phyloP scores from a whole-genome alignment of 2,329 filamentous ascomycete genomes.

The Claviceps spartinae region DNA sequence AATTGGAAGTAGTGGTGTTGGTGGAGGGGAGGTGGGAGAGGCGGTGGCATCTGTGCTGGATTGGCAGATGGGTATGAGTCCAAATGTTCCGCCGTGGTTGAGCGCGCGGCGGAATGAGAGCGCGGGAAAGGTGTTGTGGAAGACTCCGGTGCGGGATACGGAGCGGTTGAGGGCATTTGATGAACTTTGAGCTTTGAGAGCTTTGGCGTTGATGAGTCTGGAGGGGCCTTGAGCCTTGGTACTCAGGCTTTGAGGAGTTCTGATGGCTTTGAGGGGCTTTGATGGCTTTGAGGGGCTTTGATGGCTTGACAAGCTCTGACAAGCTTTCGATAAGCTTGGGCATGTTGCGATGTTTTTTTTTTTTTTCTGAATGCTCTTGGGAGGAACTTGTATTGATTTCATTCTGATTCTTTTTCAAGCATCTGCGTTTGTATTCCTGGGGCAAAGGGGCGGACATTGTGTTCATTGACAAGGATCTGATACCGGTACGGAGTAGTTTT shows the following conservation, averaged over 20 bases:
- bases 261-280: no score
- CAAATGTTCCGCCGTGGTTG: conserved; percentile 6
- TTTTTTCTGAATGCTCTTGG: not conserved
- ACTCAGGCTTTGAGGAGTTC: no score
- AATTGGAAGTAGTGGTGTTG: not conserved
- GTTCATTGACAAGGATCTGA: no score
- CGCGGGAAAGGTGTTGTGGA: conserved; percentile 12
- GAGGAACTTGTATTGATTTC: not conserved
- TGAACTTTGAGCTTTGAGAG: conserved; percentile 33
- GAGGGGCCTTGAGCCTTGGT: no score
- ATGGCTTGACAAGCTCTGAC: no score
- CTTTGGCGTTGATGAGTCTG: no score
- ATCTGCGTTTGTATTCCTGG: not conserved
- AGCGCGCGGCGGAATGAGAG: conserved; percentile 9
- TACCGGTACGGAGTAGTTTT: not conserved
- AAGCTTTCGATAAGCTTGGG: no score
- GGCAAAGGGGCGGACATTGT: no score
- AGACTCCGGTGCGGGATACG: conserved; percentile 15
- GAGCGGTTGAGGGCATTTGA: conserved; percentile 31
- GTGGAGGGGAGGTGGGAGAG: not conserved
- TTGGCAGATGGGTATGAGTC: conserved; percentile 2
- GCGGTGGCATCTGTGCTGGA: not conserved
- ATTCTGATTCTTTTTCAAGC: not conserved
- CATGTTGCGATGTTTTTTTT: not conserved
- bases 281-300: no score